phyloP scores from a whole-genome alignment of 352 stramenopile genomes.

The Globisporangium splendens region DNA sequence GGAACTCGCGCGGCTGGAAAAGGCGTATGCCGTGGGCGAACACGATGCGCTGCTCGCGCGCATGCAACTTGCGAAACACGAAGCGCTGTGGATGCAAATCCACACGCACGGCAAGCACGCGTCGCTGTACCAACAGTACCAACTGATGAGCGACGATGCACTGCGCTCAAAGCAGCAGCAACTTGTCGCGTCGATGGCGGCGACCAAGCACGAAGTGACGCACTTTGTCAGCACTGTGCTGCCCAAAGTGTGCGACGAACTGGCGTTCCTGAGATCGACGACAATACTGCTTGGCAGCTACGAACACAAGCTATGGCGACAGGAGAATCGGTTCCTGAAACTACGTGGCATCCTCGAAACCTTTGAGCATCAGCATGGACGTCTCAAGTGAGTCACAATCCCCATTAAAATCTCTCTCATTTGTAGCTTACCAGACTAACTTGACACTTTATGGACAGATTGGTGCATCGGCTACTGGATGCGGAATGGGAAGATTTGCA shows the following conservation, averaged over 20 bases:
- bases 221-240: constrained; percentile 20
- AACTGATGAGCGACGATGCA: constrained; percentile 31
- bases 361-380: constrained; percentile 35
- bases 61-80: constrained; percentile 25
- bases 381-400: constrained; percentile 21
- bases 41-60: constrained; percentile 29
- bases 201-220: constrained; percentile 21
- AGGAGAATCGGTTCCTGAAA: constrained; percentile 37
- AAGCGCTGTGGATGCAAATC: constrained; percentile 17
- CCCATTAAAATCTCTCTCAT: background rate
- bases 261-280: constrained; percentile 37
- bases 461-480: constrained; percentile 28
- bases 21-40: constrained; percentile 28
- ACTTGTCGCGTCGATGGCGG: constrained; percentile 15
- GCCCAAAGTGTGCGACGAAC: constrained; percentile 20
- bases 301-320: constrained; percentile 43
- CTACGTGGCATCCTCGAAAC: constrained; percentile 24
- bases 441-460: background rate
- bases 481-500: constrained; percentile 51
- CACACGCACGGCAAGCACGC: constrained; percentile 10
- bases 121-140: constrained; percentile 28
- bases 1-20: constrained; percentile 31
- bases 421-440: no score
- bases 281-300: constrained; percentile 39
- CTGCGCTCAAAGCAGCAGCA: constrained; percentile 6